A percentile compares a stretch with the other conserved stretches of the same genome.
Conservation (phyloP, 768 basidiomycete species). For the Calocera viscosa region DNA sequence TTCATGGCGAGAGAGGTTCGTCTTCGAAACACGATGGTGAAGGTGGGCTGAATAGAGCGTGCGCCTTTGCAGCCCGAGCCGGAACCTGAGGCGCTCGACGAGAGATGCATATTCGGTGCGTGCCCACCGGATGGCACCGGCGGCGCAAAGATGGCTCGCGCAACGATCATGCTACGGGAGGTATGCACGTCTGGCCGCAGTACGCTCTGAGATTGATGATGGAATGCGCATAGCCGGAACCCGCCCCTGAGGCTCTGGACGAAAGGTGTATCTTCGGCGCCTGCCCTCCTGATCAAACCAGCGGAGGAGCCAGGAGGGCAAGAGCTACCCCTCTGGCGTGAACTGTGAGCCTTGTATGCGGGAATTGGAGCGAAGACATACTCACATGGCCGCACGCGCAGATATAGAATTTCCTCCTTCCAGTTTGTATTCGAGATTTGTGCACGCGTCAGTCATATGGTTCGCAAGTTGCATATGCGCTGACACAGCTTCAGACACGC, state of each 20-base stretch:
- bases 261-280: neutral
- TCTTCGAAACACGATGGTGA: neutral
- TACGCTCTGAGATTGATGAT: neutral
- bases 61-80: neutral
- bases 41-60: neutral
- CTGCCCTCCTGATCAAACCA: neutral
- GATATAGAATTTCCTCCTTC: neutral
- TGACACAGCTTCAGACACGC: no score
- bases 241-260: neutral
- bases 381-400: neutral
- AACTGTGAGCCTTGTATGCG: neutral
- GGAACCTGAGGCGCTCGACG: neutral
- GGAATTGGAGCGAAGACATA: neutral
- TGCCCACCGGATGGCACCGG: neutral
- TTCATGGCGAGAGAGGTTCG: neutral
- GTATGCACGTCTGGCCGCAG: neutral
- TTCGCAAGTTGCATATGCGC: no score
- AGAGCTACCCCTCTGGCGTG: neutral
- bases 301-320: neutral
- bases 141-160: neutral
- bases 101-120: neutral
- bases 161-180: neutral
- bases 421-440: neutral
- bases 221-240: neutral
- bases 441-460: neutral